A percentile compares a stretch with the other conserved stretches of the same genome.
These are phyloP conservation scores for Chaetomium fimeti DNA, from an alignment of 495 filamentous ascomycete genomes.

Conservation along the genomic window DNA sequence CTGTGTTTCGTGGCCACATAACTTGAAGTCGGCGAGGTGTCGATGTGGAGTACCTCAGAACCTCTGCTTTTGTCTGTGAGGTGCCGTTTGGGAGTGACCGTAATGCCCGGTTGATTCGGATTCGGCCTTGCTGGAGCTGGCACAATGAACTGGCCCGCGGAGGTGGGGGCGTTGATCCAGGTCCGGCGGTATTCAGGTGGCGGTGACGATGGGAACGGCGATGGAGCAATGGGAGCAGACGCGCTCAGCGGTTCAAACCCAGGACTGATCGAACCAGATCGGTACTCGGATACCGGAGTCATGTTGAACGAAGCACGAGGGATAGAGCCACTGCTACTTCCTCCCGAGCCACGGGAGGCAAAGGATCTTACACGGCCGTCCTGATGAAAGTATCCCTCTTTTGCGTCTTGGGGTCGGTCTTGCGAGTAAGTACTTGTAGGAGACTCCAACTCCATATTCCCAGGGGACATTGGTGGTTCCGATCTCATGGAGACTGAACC, in stretches of 20 bases:
- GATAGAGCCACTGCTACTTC: not conserved
- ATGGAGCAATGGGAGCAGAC: not conserved
- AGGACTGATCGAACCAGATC: not conserved
- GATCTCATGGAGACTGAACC: conserved; percentile 24
- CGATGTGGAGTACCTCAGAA: conserved; percentile 31
- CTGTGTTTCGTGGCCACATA: conserved; percentile 30
- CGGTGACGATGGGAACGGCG: conserved; percentile 4
- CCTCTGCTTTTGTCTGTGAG: conserved; percentile 29
- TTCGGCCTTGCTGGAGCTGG: not conserved
- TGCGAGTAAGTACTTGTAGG: not conserved
- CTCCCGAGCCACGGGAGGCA: not conserved
- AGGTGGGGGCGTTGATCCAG: not conserved
- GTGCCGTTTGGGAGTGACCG: conserved; percentile 24
- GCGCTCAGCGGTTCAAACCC: not conserved
- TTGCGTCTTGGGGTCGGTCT: not conserved
- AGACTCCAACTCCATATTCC: conserved; percentile 3
- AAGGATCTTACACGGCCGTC: not conserved
- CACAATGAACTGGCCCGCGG: not conserved
- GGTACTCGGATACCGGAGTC: not conserved
- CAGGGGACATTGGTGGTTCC: conserved; percentile 11
- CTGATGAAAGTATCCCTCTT: not conserved
- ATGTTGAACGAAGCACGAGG: not conserved
- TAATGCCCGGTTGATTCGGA: conserved; percentile 6
- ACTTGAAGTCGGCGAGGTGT: conserved; percentile 23
- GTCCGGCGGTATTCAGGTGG: conserved; percentile 17